Evolutionary conservation across 2,329 filamentous ascomycete genomes (phyloP).

Genomic region (Colletotrichum coccodes): DNA sequence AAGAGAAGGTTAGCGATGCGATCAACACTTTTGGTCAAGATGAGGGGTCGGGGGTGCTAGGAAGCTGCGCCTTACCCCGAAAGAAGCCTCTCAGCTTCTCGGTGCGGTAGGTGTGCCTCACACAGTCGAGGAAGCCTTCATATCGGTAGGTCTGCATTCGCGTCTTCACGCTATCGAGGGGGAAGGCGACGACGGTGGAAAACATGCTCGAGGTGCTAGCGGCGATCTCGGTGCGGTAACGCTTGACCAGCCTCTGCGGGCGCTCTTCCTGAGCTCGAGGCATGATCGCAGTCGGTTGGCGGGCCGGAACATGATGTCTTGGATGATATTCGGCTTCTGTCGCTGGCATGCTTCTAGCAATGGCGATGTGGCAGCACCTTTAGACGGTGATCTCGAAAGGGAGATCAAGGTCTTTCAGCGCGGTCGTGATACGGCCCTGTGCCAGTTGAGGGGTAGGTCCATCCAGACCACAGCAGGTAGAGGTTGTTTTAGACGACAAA

Average conservation of each 20-base stretch:
- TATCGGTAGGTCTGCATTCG: conserved; percentile 90
- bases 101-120: conserved; percentile 77
- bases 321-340: conserved; percentile 47
- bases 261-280: conserved; percentile 42
- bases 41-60: conserved; percentile 17
- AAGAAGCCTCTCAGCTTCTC: conserved; percentile 84
- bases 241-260: conserved; percentile 69
- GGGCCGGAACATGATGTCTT: conserved; percentile 55
- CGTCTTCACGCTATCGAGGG: conserved; percentile 89
- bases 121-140: conserved; percentile 78
- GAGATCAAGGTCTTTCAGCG: conserved; percentile 68
- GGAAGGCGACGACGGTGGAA: conserved; percentile 84
- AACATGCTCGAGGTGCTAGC: conserved; percentile 81
- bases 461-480: conserved; percentile 28
- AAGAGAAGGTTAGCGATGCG: conserved; percentile 29
- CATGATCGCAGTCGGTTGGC: conserved; percentile 54
- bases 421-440: conserved; percentile 61
- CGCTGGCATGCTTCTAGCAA: conserved; percentile 47
- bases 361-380: conserved; percentile 51
- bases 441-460: conserved; percentile 26
- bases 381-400: conserved; percentile 58
- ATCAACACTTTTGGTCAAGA: conserved; percentile 35
- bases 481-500: not conserved
- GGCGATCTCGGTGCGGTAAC: conserved; percentile 83
- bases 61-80: conserved; percentile 65